phyloP scores from a whole-genome alignment of 2,329 filamentous ascomycete genomes.

The Dothidotthia symphoricarpi region DNA sequence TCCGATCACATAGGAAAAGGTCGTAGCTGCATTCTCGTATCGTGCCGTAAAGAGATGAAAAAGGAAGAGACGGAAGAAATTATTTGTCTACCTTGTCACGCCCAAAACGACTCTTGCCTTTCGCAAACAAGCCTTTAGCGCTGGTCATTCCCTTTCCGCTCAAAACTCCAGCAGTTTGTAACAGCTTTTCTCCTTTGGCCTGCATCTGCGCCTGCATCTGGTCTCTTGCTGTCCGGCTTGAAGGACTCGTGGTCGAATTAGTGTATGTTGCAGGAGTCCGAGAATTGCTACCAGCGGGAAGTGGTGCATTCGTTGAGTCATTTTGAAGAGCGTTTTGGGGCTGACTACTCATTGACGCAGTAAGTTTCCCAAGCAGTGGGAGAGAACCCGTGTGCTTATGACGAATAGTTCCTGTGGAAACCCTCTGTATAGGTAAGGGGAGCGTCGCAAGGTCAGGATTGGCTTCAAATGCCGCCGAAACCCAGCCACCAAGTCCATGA shows the following conservation, averaged over 20 bases:
- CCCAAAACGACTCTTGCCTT: constrained; percentile 80
- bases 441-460: constrained; percentile 53
- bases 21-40: constrained; percentile 12
- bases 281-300: constrained; percentile 25
- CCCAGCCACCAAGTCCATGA: constrained; percentile 68
- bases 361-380: constrained; percentile 38
- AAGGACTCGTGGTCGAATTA: constrained; percentile 17
- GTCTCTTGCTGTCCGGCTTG: constrained; percentile 22
- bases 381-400: constrained; percentile 40
- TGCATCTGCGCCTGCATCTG: constrained; percentile 53
- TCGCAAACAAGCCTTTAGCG: constrained; percentile 86
- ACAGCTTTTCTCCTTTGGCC: constrained; percentile 81
- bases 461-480: constrained; percentile 49
- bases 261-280: constrained; percentile 19
- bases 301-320: constrained; percentile 25
- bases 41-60: constrained; percentile 8
- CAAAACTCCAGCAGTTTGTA: constrained; percentile 75
- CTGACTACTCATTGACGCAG: constrained; percentile 20
- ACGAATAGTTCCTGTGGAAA: constrained; percentile 30
- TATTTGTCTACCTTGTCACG: constrained; percentile 83
- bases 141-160: constrained; percentile 71
- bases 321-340: constrained; percentile 20
- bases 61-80: constrained; percentile 48
- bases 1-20: constrained; percentile 3
- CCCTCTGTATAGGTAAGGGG: constrained; percentile 18